Base-by-base conservation (phyloP, 495 filamentous ascomycete species). In the Penicillium verhagenii region DNA sequence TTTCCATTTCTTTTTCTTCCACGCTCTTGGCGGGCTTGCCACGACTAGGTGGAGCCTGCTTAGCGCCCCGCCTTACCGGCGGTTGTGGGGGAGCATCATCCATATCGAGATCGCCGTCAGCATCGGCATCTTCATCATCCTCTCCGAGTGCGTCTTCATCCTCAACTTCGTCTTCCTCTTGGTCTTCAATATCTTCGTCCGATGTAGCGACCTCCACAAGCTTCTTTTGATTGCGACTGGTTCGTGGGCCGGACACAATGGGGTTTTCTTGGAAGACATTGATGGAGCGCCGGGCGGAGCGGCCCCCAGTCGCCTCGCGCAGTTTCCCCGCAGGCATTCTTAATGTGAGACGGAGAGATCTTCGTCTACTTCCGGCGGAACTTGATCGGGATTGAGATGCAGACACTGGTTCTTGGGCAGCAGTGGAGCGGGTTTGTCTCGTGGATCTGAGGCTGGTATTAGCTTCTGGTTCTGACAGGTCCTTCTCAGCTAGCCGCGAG, bases 301-400 rank as follows among this genome's bases (percentile, higher is more conserved):
- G 63, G 59, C 64, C 66, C 43, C 67, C 61, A 21, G 86, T 92
- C 13, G 84, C 88, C 68, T 95, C 86, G 29, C 89, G 86, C 49
- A 94, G 79, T 76, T 90, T 94, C 73, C 79, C 88, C 26, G 90
- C 82, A 6, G 90, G 85, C 64, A 93, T 86, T 75, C 91, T 96
- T 60, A 96, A 85, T 25, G 87, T 95, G 44, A 96, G 75, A 67
- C 83, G 83, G 50, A 93, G 82, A 54, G 88, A 86, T 69, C 81
- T 82, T 55, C 75, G 78, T 33, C 73, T 72, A 54, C 82, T 81
- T 63, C 78, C 80, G 49, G 81, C 64, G 26, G 83, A 82, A 14
- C 76, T 76, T 31, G 81, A 72, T 25, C 76, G 71, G 50, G 78
- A 81, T 67, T 81, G 81, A 59, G 81, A 78, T 46, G 84, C 73